Base-by-base conservation (phyloP, 371 early-diverging fungal genomes). In the Syncephalis plumigaleata region DNA sequence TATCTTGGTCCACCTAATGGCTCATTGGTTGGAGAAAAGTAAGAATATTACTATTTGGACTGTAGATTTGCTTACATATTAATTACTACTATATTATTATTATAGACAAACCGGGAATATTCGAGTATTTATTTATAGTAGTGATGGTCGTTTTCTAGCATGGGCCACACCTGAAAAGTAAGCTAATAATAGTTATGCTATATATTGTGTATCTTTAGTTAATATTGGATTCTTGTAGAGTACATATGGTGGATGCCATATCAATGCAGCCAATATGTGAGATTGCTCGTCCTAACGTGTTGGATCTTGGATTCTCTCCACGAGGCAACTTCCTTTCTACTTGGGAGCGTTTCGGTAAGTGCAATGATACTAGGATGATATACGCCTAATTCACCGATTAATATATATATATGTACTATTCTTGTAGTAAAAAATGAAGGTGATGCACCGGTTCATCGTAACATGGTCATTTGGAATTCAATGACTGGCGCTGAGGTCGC, bases 301-400 rank as follows among this genome's bases (percentile, higher is more conserved):
- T 88, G 46, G 91, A 88, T 67, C 71, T 89, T 40, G 84, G 71
- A 60, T 84, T 92, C 57, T 95, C 95, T 16, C 92, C 95, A 47
- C 72, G 73, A 52, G 89, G 87, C 53, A 85, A 73, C 37, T 95
- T 78, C 50, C 45, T 91, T 23, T 77, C 87, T 26, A 90, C 91
- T 44, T 91, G 85, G 85, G 81, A 79, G 59, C 80, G 89, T 39
- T 77, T 72, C 46, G 68, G 87, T 84, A 68, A 62, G 68, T 63
- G n/a, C n/a, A n/a, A n/a, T n/a, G n/a, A n/a, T n/a, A n/a, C n/a
- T n/a, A n/a, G n/a, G n/a, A n/a, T n/a, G n/a, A n/a, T n/a, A n/a
- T n/a, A 20, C 21, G 4, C 7, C 31, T 7, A 4, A 31, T 31
- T 31, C 11, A 31, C 11, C 11, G 31, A 31, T 31, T 31, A 31